Percentiles rank a stretch among this genome's conserved stretches.
These are phyloP conservation scores for Rachicladosporium sp. DNA, from an alignment of 2,329 filamentous ascomycete genomes.

Conservation along the genomic window DNA sequence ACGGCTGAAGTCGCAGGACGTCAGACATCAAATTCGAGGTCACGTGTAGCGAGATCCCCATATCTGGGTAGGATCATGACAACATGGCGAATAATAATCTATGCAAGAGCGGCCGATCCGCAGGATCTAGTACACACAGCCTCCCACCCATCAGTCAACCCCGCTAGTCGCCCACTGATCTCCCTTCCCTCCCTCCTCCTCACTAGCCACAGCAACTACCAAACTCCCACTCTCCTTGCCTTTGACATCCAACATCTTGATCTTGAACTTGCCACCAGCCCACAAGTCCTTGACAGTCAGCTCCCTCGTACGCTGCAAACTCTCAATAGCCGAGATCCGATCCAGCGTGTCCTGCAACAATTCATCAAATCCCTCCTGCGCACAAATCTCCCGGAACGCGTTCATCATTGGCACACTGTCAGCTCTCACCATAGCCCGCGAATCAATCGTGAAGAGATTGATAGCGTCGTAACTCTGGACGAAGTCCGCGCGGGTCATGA, in stretches of 20 bases:
- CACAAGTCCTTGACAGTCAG: constrained; percentile 91
- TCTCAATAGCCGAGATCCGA: constrained; percentile 86
- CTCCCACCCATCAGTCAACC: no score
- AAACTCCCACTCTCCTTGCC: constrained; percentile 36
- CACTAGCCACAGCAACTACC: constrained; percentile 32
- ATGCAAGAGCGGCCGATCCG: no score
- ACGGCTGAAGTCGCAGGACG: no score
- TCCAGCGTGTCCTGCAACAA: constrained; percentile 72
- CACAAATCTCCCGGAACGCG: constrained; percentile 77
- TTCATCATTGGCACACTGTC: constrained; percentile 94
- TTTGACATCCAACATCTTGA: constrained; percentile 38
- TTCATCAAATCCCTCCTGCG: constrained; percentile 62
- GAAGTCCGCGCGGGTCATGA: constrained; percentile 95
- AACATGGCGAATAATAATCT: no score
- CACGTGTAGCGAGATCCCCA: no score
- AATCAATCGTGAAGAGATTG: constrained; percentile 92
- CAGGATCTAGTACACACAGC: no score
- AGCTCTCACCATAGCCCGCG: constrained; percentile 71
- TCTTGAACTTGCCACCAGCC: constrained; percentile 65
- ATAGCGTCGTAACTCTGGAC: constrained; percentile 84
- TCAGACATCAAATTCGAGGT: no score
- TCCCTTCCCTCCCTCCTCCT: constrained; percentile 15
- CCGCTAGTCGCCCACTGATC: constrained; percentile 7
- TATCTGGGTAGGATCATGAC: no score
- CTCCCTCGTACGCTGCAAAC: constrained; percentile 83